Evolutionary conservation across 768 basidiomycete genomes (phyloP), one percentile per base, ranked within the genome.

Genomic region (Leccinum sublutescens): DNA sequence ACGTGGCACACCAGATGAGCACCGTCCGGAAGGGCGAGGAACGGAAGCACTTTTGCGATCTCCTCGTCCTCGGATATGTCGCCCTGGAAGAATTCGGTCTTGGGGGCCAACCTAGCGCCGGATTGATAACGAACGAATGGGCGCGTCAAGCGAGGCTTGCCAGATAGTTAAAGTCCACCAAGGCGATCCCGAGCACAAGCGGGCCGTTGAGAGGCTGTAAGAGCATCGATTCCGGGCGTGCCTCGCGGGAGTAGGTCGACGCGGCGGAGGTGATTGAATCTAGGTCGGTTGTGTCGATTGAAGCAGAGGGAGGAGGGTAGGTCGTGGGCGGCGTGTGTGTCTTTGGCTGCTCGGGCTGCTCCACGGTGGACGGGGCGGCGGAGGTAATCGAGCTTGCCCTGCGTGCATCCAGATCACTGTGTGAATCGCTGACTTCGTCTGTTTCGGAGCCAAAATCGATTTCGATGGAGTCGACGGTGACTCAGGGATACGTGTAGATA

Each of bases 161-260:
- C 69, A 95, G 75, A 75, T 97, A 95, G 71, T 97, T 95, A 71
- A 97, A 97, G 70, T 97, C 95, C 34, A 97, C 87, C n/a, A 97
- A 77, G 2, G 92, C 93, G 55, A 96, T 87, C 4, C 95, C 95
- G 5, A 95, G 78, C 15, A 96, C 80, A 21, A 95, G 76, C 6
- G 85, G 85, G 9, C 77, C 79, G 12, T 56, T 55, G 0, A 81
- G 79, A 15, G 86, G 79, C 31, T 82, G 80, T n/a, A 91, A 73
- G 9, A 94, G 67, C 70, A 91, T 75, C 4, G 89, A 91, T 68
- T 94, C 91, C 8, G 91, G 92, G 17, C 91, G 83, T 33, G 86
- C 81, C 72, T 93, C 93, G 59, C 74, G 79, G 34, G 78, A 79
- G 61, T 76, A 76, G 8, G 70, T 73, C 66, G 87, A 88, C 12